Conservation (phyloP, 2,329 filamentous ascomycete species). For the Pseudocercospora musae region DNA sequence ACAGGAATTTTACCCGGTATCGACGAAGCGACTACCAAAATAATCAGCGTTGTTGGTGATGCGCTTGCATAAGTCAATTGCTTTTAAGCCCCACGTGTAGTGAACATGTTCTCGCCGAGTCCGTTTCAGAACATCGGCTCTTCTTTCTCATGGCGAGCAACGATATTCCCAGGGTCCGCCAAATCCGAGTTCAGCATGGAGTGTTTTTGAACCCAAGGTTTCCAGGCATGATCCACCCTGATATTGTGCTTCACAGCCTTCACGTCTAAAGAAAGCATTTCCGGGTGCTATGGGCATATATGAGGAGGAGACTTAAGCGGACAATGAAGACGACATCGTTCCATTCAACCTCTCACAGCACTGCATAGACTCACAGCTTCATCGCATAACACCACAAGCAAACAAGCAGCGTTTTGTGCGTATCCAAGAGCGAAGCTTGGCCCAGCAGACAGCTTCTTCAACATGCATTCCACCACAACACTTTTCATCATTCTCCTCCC, state of each 20-base stretch:
- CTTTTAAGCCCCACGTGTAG: not conserved
- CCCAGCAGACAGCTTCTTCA: not conserved
- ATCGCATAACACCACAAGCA: not conserved
- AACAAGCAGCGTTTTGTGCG: not conserved
- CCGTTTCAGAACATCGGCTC: not conserved
- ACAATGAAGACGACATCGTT: not conserved
- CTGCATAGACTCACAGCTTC: not conserved
- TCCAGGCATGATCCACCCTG: not conserved
- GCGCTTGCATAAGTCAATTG: not conserved
- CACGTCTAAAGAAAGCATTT: constrained; percentile 6
- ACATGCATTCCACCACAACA: constrained; percentile 6
- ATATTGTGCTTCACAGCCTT: constrained; percentile 1
- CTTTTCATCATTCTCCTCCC: constrained; percentile 8
- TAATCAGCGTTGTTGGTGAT: not conserved
- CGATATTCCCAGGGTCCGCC: not conserved
- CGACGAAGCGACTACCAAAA: not conserved
- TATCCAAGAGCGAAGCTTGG: not conserved
- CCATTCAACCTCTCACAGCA: not conserved
- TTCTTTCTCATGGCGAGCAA: not conserved
- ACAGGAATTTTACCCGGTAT: not conserved
- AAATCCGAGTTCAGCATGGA: not conserved
- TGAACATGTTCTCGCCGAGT: not conserved
- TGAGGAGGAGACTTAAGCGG: not conserved
- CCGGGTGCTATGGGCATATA: not conserved
- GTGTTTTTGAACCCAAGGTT: not conserved